Evolutionary conservation across 2,329 filamentous ascomycete species (phyloP).

Genomic region (Cladosporium cucumerinum): DNA sequence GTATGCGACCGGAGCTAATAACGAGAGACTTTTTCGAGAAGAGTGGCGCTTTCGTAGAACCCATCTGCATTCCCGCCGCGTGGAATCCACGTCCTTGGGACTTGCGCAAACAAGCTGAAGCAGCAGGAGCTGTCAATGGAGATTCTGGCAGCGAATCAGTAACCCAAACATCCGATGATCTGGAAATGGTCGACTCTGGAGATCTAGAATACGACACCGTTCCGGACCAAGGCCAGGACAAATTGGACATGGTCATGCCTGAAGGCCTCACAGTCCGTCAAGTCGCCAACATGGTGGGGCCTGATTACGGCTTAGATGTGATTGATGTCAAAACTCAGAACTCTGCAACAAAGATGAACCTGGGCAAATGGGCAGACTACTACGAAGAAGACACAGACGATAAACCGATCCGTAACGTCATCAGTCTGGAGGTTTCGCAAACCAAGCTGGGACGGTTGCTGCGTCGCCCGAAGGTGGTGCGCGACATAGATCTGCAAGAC

Average conservation of each 20-base stretch:
- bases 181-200: constrained; percentile 25
- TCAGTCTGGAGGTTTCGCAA: constrained; percentile 65
- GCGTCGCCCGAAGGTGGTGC: constrained; percentile 61
- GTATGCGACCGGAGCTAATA: constrained; percentile 61
- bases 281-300: constrained; percentile 62
- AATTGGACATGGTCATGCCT: constrained; percentile 66
- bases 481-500: constrained; percentile 59
- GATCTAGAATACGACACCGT: constrained; percentile 50
- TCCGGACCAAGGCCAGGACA: constrained; percentile 61
- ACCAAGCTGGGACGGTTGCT: constrained; percentile 61
- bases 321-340: constrained; percentile 69
- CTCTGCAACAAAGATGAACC: constrained; percentile 59
- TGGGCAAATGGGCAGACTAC: constrained; percentile 64
- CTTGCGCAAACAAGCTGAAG: constrained; percentile 14
- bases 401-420: constrained; percentile 65
- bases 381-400: constrained; percentile 61
- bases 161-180: constrained; percentile 27
- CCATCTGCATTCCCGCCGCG: constrained; percentile 62
- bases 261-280: constrained; percentile 60
- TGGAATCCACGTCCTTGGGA: constrained; percentile 55
- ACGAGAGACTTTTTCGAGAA: constrained; percentile 62
- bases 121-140: constrained; percentile 7
- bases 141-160: not conserved
- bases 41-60: constrained; percentile 61
- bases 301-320: constrained; percentile 60